Base-by-base conservation (phyloP, 108 stramenopile genomes). In the Fragilariopsis cylindrus region DNA sequence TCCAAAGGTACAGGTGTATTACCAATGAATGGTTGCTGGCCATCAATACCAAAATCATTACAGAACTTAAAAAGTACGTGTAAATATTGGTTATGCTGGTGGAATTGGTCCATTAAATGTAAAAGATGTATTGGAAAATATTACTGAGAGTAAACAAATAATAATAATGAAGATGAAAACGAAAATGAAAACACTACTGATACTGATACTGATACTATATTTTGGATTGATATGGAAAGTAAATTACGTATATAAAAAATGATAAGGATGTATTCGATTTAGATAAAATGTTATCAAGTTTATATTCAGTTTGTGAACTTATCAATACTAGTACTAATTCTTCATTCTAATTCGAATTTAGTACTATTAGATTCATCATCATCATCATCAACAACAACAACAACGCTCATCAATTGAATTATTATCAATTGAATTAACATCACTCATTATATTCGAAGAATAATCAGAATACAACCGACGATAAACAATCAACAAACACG, bases 161-260 rank as follows among this genome's bases (percentile, higher is more conserved):
- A 3, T 30, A 30, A 30, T 30, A 30, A 0, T 30, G 30, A 30
- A 2, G 2, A 30, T 30, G 30, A 30, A 21, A 21, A 21, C 1
- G 21, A 21, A 30, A 30, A 30, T 30, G 30, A 30, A 30, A 30
- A 30, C 30, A 2, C 2, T 30, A 45, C 7, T 4, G 16, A 46
- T 16, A 9, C 19, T 5, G 41, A 46, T 44, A 18, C 19, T 42
- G 77, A 70, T 1, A 63, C 63, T 7, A 64, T 72, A 8, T 77
- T 92, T 50, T 96, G 95, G 95, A 92, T 96, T 67, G 95, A 96
- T 70, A 96, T 96, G 95, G 95, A 96, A 70, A 92, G 90, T 64
- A 84, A 86, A 12, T 65, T 96, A 56, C 77, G 95, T 65, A 92
- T 54, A 81, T 49, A 12, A 86, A 82, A 72, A 69, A 85, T 71